Base-by-base conservation (phyloP, 306 rosid species). In the Coriaria nepalensis region DNA sequence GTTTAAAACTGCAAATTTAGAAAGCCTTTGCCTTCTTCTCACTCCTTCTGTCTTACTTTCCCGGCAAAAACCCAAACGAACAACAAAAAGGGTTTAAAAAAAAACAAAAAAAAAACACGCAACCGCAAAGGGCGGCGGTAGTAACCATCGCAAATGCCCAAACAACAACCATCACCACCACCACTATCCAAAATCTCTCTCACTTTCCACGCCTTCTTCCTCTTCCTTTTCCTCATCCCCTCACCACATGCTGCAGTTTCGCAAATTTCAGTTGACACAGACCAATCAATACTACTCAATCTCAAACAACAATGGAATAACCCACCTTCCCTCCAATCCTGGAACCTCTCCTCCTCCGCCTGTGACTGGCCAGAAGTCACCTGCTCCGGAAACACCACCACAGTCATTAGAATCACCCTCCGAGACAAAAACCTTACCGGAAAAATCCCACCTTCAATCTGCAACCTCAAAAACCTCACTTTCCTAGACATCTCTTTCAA, bases 281-380 rank as follows among this genome's bases (percentile, higher is more conserved):
- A 82, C 20, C 67, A 47, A 49, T 48, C 50, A 0, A 55, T 62
- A 60, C 80, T 83, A 2, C 78, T 82, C 32, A 39, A 37, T 33
- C 59, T 82, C 8, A 78, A 70, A 43, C 66, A 37, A 14, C 82
- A 83, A 64, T 73, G 78, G 36, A 82, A 80, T 4, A 29, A 75
- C 45, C 92, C 94, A 38, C 78, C 71, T 38, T 75, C 75, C 50
- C 71, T 87, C 35, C 52, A 37, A 14, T 69, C 78, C 15, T 80
- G 93, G 96, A 80, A 61, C 59, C 65, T 82, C 2, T 66, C 82
- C 8, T 68, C 82, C 35, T 61, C 81, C 5, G 92, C 79, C 44
- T 87, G 96, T 58, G 61, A 58, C 6, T 87, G 96, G 96, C 66
- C 78, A 37, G 85, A 35, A 65, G 59, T 87, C 33, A 2, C 5